A percentile compares a stretch with the other conserved stretches of the same genome.
These are phyloP conservation scores for Pseudogymnoascus sp. DNA, from an alignment of 2,329 filamentous ascomycete genomes.

Conservation along the genomic window DNA sequence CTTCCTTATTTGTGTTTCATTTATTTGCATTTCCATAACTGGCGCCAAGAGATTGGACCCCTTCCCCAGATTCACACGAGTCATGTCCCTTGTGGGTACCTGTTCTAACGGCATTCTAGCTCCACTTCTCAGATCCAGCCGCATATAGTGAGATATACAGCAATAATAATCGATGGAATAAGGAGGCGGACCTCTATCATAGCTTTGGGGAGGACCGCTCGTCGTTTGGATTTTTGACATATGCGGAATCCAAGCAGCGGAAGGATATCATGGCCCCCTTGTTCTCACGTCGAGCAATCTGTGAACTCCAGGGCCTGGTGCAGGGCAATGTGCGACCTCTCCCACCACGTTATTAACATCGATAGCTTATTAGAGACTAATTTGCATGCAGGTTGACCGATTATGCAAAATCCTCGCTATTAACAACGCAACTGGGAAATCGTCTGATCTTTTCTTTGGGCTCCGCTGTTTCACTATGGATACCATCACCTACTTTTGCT, in stretches of 20 bases:
- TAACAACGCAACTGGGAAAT: constrained; percentile 21
- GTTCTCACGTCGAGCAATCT: constrained; percentile 35
- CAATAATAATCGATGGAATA: constrained; percentile 35
- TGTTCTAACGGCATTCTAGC: constrained; percentile 21
- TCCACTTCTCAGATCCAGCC: constrained; percentile 36
- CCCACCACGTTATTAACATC: neutral
- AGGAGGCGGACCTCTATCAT: constrained; percentile 33
- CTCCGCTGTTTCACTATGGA: constrained; percentile 33
- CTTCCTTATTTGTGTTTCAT: neutral
- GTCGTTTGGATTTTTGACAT: constrained; percentile 36
- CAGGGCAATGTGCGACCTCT: constrained; percentile 27
- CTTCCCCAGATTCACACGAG: neutral
- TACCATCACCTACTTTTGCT: constrained; percentile 35
- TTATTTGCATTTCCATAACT: neutral
- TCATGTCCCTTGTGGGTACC: neutral
- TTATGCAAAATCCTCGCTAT: constrained; percentile 27
- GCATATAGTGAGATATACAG: constrained; percentile 39
- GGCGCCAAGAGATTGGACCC: neutral
- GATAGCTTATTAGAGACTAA: neutral
- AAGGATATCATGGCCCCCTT: constrained; percentile 36
- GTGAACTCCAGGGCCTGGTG: constrained; percentile 31
- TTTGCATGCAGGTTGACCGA: constrained; percentile 23
- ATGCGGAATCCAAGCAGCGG: constrained; percentile 33
- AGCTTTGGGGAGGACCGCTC: constrained; percentile 36
- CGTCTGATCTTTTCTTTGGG: constrained; percentile 28